Conservation (phyloP, 2,329 filamentous ascomycete genomes). For the Claviceps sp. region DNA sequence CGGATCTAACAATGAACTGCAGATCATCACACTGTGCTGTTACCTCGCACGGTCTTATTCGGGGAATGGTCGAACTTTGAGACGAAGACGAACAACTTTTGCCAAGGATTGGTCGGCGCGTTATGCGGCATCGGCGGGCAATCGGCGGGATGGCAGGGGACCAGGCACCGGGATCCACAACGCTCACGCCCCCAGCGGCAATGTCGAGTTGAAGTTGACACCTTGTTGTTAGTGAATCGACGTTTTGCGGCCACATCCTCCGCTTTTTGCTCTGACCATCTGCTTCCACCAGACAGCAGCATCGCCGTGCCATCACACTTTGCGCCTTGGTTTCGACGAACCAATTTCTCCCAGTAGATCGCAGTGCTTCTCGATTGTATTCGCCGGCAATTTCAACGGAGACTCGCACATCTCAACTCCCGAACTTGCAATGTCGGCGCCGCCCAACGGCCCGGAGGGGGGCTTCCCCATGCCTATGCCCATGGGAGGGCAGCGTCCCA, state of each 20-base stretch:
- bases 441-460: slow-evolving; percentile 12
- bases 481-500: slow-evolving; percentile 36
- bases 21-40: background rate
- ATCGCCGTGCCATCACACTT: background rate
- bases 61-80: too few species aligned
- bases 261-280: too few species aligned
- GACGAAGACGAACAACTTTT: too few species aligned
- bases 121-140: too few species aligned
- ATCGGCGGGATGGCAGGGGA: background rate
- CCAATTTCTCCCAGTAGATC: background rate
- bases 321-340: background rate
- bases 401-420: background rate
- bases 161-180: background rate
- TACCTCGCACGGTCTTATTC: background rate
- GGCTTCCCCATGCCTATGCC: slow-evolving; percentile 15
- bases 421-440: slow-evolving; percentile 15
- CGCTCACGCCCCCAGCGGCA: background rate
- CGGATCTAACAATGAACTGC: background rate
- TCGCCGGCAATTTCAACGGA: background rate
- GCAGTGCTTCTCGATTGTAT: slow-evolving; percentile 5
- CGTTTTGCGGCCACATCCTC: too few species aligned
- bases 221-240: background rate
- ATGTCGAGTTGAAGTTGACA: background rate
- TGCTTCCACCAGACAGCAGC: too few species aligned
- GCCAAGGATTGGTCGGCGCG: too few species aligned